These are phyloP conservation scores for Backusella morwellensis DNA, from an alignment of 192 early-diverging fungal genomes.

Conservation along the genomic window DNA sequence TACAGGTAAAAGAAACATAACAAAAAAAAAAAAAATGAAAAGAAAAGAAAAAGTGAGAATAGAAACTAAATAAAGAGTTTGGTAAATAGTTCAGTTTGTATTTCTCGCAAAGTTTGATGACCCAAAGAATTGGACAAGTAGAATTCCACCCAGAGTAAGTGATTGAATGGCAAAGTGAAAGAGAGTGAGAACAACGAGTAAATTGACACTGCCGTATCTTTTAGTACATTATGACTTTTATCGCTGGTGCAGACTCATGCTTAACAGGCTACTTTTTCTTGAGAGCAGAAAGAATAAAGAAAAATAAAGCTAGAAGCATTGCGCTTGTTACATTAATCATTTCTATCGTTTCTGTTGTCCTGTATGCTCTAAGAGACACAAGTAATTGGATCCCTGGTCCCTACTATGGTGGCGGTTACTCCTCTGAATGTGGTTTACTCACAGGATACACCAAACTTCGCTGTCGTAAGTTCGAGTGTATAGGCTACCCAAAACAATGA, in stretches of 20 bases:
- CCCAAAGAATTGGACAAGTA: neutral
- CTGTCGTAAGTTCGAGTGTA: neutral
- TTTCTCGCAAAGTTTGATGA: neutral
- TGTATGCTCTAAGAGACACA: neutral
- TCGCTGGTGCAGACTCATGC: neutral
- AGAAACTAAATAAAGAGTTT: too few relatives aligned
- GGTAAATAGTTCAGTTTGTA: neutral
- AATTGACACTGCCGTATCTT: neutral
- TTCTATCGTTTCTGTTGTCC: neutral
- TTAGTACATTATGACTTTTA: constrained; percentile 3
- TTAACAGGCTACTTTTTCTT: neutral
- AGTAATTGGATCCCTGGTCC: neutral
- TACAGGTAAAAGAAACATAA: neutral
- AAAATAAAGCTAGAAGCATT: neutral
- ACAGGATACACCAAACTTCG: neutral
- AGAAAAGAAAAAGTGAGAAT: neutral
- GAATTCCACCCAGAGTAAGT: neutral
- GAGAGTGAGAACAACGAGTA: neutral
- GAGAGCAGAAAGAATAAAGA: neutral
- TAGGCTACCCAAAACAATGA: neutral
- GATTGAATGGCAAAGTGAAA: neutral
- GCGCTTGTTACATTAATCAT: neutral
- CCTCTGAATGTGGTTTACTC: neutral
- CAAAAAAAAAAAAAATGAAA: neutral
- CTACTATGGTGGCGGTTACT: neutral